A percentile compares a stretch with the other conserved stretches of the same genome.
phyloP scores from a whole-genome alignment of 805 yeast genomes.

The Myxozyma mucilagina region DNA sequence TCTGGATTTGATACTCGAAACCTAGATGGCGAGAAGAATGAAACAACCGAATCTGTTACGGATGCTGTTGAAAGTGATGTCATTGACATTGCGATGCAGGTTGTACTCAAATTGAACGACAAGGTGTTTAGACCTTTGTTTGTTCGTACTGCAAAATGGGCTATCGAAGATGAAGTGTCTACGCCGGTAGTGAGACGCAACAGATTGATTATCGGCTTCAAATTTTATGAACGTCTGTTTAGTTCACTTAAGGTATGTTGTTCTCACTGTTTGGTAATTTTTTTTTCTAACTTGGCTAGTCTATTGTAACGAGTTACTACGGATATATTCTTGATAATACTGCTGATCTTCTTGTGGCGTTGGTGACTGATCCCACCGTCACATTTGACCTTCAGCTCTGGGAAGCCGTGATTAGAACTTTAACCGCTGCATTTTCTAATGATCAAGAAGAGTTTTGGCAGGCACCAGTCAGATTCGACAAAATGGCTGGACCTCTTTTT shows the following conservation, averaged over 20 bases:
- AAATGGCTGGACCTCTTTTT: conserved; percentile 61
- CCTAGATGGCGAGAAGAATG: conserved; percentile 44
- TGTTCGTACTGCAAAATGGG: conserved; percentile 86
- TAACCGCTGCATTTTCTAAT: conserved; percentile 72
- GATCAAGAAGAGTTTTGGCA: conserved; percentile 86
- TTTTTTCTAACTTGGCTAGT: conserved; percentile 49
- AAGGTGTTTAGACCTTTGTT: conserved; percentile 90
- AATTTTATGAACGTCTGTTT: conserved; percentile 81
- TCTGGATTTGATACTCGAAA: conserved; percentile 42
- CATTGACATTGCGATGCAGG: conserved; percentile 68
- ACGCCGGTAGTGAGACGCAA: conserved; percentile 46
- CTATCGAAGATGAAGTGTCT: conserved; percentile 78
- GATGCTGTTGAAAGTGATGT: conserved; percentile 78
- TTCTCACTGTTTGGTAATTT: not conserved
- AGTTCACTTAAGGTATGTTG: conserved; percentile 22
- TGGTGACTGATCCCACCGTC: conserved; percentile 36
- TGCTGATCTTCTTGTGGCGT: conserved; percentile 54
- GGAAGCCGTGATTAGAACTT: conserved; percentile 69
- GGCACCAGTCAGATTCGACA: conserved; percentile 77
- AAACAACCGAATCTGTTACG: conserved; percentile 53
- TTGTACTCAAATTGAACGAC: conserved; percentile 89
- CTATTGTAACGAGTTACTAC: conserved; percentile 84
- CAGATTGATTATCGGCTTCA: conserved; percentile 56
- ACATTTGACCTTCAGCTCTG: conserved; percentile 56
- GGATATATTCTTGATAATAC: conserved; percentile 83